These are phyloP conservation scores for Gremmenia infestans DNA, from an alignment of 2,329 filamentous ascomycete species.

Conservation along the genomic window DNA sequence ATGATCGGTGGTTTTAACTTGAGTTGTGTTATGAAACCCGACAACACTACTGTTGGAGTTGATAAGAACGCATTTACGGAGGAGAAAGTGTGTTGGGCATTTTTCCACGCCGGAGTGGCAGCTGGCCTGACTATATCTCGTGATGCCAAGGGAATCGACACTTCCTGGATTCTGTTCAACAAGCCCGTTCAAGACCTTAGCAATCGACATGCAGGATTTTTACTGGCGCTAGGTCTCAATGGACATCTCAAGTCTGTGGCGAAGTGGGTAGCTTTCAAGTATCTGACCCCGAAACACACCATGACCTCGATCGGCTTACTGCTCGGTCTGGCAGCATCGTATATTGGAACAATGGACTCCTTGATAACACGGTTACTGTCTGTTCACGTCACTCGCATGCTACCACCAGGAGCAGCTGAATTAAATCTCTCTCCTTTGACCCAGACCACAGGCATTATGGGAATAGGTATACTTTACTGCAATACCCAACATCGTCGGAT, in stretches of 20 bases:
- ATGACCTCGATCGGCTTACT: slow-evolving; percentile 98
- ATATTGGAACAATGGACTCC: slow-evolving; percentile 95
- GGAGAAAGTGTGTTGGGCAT: slow-evolving; percentile 97
- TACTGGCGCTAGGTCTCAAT: slow-evolving; percentile 86
- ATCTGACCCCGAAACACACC: slow-evolving; percentile 96
- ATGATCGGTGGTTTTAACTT: slow-evolving; percentile 87
- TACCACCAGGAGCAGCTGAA: slow-evolving; percentile 87
- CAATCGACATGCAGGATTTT: slow-evolving; percentile 92
- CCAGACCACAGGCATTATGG: slow-evolving; percentile 95
- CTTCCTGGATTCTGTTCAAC: slow-evolving; percentile 98
- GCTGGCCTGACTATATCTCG: slow-evolving; percentile 87
- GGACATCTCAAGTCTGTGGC: slow-evolving; percentile 91
- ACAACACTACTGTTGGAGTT: slow-evolving; percentile 87
- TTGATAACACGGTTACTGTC: slow-evolving; percentile 89
- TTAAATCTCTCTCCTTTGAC: slow-evolving; percentile 89
- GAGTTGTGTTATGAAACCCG: slow-evolving; percentile 85
- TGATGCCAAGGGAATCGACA: slow-evolving; percentile 88
- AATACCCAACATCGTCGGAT: slow-evolving; percentile 95
- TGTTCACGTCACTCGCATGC: slow-evolving; percentile 91
- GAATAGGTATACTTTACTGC: slow-evolving; percentile 89
- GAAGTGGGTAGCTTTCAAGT: slow-evolving; percentile 99
- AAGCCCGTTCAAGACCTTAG: slow-evolving; percentile 82
- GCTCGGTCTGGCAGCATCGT: slow-evolving; percentile 85
- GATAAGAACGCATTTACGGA: slow-evolving; percentile 85
- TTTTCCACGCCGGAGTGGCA: slow-evolving; percentile 95